phyloP scores from a whole-genome alignment of 371 early-diverging fungal species.

The Synchytrium microbalum region DNA sequence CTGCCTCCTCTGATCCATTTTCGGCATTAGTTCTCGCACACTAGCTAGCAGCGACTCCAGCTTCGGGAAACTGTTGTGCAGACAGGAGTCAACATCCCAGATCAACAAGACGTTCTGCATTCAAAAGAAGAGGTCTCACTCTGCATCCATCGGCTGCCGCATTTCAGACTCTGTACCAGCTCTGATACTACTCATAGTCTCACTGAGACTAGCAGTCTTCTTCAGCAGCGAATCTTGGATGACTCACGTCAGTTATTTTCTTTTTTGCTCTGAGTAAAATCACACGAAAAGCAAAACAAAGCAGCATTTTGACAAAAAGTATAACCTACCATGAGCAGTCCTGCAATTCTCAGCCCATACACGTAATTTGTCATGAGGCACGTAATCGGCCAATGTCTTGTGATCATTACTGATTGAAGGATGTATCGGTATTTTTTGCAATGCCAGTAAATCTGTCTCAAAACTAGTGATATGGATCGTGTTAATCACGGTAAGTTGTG shows the following conservation, averaged over 20 bases:
- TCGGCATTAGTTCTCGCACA: constrained; percentile 12
- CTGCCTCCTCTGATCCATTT: constrained; percentile 15
- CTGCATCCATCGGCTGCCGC: constrained; percentile 15
- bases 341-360: constrained; percentile 36
- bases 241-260: neutral
- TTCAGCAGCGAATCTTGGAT: constrained; percentile 21
- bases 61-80: constrained; percentile 14
- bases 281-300: neutral
- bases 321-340: constrained; percentile 27
- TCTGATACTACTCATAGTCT: constrained; percentile 18
- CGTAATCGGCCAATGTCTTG: constrained; percentile 26
- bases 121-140: too few species aligned
- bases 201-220: constrained; percentile 15
- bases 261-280: too few species aligned
- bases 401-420: constrained; percentile 15
- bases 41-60: constrained; percentile 9
- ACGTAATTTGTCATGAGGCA: constrained; percentile 30
- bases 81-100: too few species aligned
- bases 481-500: too few species aligned
- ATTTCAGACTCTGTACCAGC: constrained; percentile 23
- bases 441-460: constrained; percentile 30
- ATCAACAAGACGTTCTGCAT: too few species aligned
- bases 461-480: constrained; percentile 15
- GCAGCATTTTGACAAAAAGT: too few species aligned
- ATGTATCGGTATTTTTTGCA: constrained; percentile 34